These are phyloP conservation scores for Hanseniaspora clermontiae DNA, from an alignment of 805 yeast genomes.

Conservation along the genomic window DNA sequence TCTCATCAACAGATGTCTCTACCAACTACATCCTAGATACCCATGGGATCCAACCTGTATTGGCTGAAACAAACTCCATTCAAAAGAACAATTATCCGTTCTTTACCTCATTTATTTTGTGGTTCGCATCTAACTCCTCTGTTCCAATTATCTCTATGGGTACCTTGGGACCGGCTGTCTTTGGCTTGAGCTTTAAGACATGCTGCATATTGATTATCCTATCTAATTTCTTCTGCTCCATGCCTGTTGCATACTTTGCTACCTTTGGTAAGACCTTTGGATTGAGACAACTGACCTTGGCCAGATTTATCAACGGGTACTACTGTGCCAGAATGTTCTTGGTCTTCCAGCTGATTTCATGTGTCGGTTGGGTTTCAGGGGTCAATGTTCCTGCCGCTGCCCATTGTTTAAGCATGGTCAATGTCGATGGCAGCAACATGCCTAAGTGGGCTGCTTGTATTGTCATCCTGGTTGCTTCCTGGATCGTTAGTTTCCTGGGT, in stretches of 20 bases:
- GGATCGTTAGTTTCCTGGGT: constrained; percentile 72
- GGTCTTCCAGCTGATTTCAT: constrained; percentile 62
- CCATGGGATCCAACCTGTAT: constrained; percentile 15
- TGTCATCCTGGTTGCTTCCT: constrained; percentile 53
- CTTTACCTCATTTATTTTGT: constrained; percentile 68
- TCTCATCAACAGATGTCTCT: neutral
- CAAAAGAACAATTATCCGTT: constrained; percentile 60
- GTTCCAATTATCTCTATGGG: constrained; percentile 75
- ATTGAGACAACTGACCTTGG: constrained; percentile 71
- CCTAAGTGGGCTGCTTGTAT: constrained; percentile 91
- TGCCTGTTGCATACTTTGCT: constrained; percentile 74
- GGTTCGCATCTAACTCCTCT: constrained; percentile 83
- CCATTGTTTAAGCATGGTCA: constrained; percentile 55
- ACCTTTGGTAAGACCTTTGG: constrained; percentile 75
- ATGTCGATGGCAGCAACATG: constrained; percentile 37
- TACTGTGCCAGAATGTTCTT: constrained; percentile 65
- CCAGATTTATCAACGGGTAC: constrained; percentile 69
- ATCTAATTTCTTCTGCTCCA: constrained; percentile 58
- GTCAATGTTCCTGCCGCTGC: constrained; percentile 85
- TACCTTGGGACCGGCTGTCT: constrained; percentile 51
- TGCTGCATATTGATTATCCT: constrained; percentile 53
- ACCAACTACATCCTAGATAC: neutral
- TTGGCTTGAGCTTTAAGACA: constrained; percentile 62
- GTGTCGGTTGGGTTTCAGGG: constrained; percentile 92
- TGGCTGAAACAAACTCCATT: constrained; percentile 60